These are phyloP conservation scores for Bipolaris oryzae DNA, from an alignment of 2,329 filamentous ascomycete species.

Conservation along the genomic window DNA sequence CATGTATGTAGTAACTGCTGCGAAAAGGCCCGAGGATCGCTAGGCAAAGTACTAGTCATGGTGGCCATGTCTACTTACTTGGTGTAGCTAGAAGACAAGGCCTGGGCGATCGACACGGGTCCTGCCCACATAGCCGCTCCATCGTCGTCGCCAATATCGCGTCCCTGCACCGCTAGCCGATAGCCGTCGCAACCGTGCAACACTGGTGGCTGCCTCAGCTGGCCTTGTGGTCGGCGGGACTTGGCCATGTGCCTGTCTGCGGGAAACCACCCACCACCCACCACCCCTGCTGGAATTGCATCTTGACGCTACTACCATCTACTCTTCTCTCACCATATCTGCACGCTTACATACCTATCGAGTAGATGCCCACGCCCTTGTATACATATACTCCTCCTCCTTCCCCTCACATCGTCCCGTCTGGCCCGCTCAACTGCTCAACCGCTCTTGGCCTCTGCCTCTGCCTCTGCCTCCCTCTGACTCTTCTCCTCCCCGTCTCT, in stretches of 20 bases:
- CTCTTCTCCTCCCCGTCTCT: not conserved
- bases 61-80: no score
- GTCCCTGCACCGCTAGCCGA: conserved; percentile 1
- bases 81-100: not conserved
- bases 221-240: no score
- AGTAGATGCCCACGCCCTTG: no score
- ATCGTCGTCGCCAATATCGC: conserved; percentile 4
- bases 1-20: conserved; percentile 5
- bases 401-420: no score
- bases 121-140: conserved; percentile 30
- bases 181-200: no score
- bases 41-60: conserved; percentile 7
- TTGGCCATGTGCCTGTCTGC: conserved; percentile 8
- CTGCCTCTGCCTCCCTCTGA: no score
- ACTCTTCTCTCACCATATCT: not conserved
- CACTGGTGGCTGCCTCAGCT: no score
- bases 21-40: conserved; percentile 8
- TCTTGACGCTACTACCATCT: not conserved
- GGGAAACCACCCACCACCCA: conserved; percentile 3
- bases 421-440: conserved; percentile 1
- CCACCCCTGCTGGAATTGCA: not conserved
- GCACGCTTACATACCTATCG: not conserved
- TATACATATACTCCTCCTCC: no score
- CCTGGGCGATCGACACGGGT: conserved; percentile 27
- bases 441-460: not conserved